These are phyloP conservation scores for Penicillium sp. DNA, from an alignment of 2,329 filamentous ascomycete genomes.

Conservation along the genomic window DNA sequence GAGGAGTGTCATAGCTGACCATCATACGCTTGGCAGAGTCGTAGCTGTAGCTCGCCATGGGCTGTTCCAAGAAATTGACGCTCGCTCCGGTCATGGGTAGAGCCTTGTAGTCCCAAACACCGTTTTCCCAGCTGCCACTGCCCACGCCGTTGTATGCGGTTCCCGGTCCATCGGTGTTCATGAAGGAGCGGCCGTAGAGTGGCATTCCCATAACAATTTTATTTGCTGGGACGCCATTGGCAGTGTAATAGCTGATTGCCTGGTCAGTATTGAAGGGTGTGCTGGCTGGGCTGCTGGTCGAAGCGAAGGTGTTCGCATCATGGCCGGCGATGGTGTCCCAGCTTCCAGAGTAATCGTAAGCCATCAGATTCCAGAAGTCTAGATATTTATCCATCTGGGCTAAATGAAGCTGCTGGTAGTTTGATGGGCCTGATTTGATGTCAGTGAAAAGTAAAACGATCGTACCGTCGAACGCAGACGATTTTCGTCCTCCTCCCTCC, in stretches of 20 bases:
- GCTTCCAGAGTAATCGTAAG: conserved; percentile 77
- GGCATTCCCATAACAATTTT: conserved; percentile 92
- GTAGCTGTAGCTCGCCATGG: conserved; percentile 69
- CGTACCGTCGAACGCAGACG: too few relatives aligned
- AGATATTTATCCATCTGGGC: conserved; percentile 44
- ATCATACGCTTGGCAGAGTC: conserved; percentile 55
- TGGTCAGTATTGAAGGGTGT: conserved; percentile 74
- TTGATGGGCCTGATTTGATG: conserved; percentile 29
- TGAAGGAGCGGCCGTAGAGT: conserved; percentile 81
- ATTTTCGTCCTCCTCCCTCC: too few relatives aligned
- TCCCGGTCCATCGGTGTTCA: conserved; percentile 69
- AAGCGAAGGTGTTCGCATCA: conserved; percentile 70
- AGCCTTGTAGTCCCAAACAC: conserved; percentile 83
- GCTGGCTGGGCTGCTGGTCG: conserved; percentile 48
- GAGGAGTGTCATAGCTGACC: conserved; percentile 69
- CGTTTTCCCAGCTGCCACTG: conserved; percentile 74
- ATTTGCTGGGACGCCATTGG: conserved; percentile 54
- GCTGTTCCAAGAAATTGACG: conserved; percentile 55
- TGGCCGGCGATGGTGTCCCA: conserved; percentile 72
- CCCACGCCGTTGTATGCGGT: conserved; percentile 65
- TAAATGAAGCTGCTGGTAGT: conserved; percentile 42
- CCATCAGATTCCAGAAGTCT: conserved; percentile 61
- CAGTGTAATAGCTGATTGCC: conserved; percentile 66
- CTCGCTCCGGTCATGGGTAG: conserved; percentile 63
- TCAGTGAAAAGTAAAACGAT: background rate